A percentile compares a stretch with the other conserved stretches of the same genome.
These are phyloP conservation scores for Chrysochromulina parva DNA, from an alignment of 78 protist genomes.

Conservation along the genomic window DNA sequence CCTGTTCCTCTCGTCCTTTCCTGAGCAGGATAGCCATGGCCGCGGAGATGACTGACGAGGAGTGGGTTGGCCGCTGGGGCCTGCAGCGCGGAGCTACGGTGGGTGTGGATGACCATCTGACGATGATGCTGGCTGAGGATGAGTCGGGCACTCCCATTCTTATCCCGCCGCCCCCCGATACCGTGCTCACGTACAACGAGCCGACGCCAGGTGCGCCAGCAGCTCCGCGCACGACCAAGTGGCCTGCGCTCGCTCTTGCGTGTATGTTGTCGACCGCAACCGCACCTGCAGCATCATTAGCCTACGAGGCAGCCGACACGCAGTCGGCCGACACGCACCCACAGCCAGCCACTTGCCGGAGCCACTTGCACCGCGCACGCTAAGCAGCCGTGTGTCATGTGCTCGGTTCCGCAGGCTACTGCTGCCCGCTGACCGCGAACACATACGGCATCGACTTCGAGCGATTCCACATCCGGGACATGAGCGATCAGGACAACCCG, in stretches of 20 bases:
- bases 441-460: constrained; percentile 69
- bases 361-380: background rate
- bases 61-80: no score
- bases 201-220: background rate
- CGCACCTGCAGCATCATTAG: background rate
- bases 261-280: background rate
- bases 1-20: no score
- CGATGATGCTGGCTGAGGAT: no score
- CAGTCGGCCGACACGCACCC: background rate
- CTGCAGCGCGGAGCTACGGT: no score
- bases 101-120: no score
- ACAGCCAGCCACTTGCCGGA: background rate
- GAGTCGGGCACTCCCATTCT: no score
- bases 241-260: background rate
- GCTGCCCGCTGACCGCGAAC: constrained; percentile 71
- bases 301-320: background rate
- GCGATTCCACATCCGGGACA: constrained; percentile 68
- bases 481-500: constrained; percentile 32
- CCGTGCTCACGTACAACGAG: background rate
- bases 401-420: constrained; percentile 43
- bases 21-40: no score
- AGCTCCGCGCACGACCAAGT: background rate
- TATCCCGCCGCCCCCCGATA: no score
- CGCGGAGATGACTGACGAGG: no score
- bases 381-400: background rate